Percentiles rank a stretch among this genome's conserved stretches.
Conservation (phyloP, 2,329 filamentous ascomycete genomes). For the Verticillium albo-atrum region DNA sequence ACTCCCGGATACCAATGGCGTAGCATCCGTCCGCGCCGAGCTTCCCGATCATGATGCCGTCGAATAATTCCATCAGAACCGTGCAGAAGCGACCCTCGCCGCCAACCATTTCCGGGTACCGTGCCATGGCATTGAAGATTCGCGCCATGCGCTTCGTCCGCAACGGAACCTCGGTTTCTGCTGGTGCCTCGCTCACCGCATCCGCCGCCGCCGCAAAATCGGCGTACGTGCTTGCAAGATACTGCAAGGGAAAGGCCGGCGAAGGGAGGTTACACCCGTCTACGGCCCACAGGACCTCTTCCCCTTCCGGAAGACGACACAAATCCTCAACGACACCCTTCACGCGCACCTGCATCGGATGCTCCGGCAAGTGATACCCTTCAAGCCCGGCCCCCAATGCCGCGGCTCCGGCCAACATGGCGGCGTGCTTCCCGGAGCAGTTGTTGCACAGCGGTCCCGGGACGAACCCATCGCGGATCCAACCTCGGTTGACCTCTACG, state of each 20-base stretch:
- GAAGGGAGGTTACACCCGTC: conserved; percentile 45
- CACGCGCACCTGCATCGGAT: conserved; percentile 35
- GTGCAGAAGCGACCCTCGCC: conserved; percentile 44
- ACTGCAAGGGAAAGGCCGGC: conserved; percentile 33
- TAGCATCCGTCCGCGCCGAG: conserved; percentile 46
- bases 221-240: conserved; percentile 29
- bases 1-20: conserved; percentile 34
- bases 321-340: conserved; percentile 30
- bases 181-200: background rate
- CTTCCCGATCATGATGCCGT: conserved; percentile 37
- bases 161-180: background rate
- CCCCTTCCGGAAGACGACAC: conserved; percentile 16
- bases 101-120: conserved; percentile 36
- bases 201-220: conserved; percentile 29
- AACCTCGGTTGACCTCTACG: conserved; percentile 27
- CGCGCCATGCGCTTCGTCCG: conserved; percentile 21
- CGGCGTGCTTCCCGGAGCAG: conserved; percentile 44
- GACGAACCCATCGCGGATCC: conserved; percentile 31
- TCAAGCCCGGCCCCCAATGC: conserved; percentile 24
- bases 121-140: conserved; percentile 36
- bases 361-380: conserved; percentile 28
- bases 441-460: conserved; percentile 37
- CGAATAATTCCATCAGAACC: conserved; percentile 33
- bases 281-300: conserved; percentile 33
- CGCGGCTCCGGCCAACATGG: conserved; percentile 38